Evolutionary conservation across 805 yeast genomes (phyloP).

Genomic region (Ogataea paraovalis): DNA sequence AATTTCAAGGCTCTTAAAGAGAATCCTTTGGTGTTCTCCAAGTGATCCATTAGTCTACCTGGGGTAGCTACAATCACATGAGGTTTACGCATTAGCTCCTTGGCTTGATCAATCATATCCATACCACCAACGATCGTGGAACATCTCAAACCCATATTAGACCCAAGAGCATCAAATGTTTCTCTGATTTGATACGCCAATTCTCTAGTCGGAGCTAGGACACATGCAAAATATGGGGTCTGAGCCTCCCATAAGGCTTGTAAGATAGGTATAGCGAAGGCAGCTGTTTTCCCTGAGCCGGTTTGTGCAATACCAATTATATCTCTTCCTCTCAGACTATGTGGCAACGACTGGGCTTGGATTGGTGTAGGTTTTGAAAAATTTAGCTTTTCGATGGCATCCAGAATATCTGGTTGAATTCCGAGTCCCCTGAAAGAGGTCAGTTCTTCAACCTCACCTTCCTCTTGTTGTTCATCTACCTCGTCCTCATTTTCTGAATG

Average conservation of each 20-base stretch:
- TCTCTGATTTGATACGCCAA: constrained; percentile 86
- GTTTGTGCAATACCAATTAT: constrained; percentile 96
- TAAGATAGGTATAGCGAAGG: constrained; percentile 92
- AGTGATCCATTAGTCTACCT: constrained; percentile 81
- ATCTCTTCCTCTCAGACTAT: constrained; percentile 86
- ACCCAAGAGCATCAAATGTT: constrained; percentile 91
- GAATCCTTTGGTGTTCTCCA: constrained; percentile 90
- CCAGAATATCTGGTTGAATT: constrained; percentile 72
- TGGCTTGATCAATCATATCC: constrained; percentile 97
- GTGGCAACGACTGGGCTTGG: constrained; percentile 87
- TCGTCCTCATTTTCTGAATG: constrained; percentile 8
- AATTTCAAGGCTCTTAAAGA: constrained; percentile 71
- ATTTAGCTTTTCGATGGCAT: constrained; percentile 72
- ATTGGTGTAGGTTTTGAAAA: constrained; percentile 88
- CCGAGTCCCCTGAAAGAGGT: constrained; percentile 51
- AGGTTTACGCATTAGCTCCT: constrained; percentile 90
- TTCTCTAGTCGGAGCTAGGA: constrained; percentile 83
- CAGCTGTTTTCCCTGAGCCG: constrained; percentile 98
- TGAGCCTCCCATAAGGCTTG: constrained; percentile 90
- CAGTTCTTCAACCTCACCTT: constrained; percentile 10
- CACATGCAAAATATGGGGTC: constrained; percentile 82
- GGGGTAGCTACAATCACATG: constrained; percentile 96
- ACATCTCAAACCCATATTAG: constrained; percentile 86
- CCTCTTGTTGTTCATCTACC: constrained; percentile 12
- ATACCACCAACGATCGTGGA: constrained; percentile 94